A percentile compares a stretch with the other conserved stretches of the same genome.
These are phyloP conservation scores for Metroxylon sagu DNA, from an alignment of 176 grass and related monocot species.

Conservation along the genomic window DNA sequence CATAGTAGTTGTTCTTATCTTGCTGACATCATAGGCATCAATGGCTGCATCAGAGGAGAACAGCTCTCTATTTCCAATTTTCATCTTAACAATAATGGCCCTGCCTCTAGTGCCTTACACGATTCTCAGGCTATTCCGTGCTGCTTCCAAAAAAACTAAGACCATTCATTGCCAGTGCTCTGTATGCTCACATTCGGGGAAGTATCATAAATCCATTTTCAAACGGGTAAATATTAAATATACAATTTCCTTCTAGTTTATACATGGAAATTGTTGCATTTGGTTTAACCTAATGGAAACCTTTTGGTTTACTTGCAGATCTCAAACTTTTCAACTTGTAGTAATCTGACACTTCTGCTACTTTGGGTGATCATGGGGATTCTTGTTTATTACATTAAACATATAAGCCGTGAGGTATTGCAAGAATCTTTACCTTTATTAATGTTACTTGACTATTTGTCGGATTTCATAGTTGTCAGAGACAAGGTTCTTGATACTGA, in stretches of 20 bases:
- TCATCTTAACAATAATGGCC: constrained; percentile 95
- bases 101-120: constrained; percentile 93
- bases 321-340: constrained; percentile 94
- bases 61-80: constrained; percentile 86
- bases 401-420: constrained; percentile 74
- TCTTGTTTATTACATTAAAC: constrained; percentile 95
- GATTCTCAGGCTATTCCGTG: constrained; percentile 48
- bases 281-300: not conserved
- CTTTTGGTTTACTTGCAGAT: constrained; percentile 38
- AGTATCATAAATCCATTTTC: constrained; percentile 98
- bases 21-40: not conserved
- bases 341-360: constrained; percentile 77
- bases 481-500: too few relatives aligned
- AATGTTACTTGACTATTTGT: too few relatives aligned
- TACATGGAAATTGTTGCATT: too few relatives aligned
- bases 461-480: too few relatives aligned
- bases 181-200: constrained; percentile 67
- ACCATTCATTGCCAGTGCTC: constrained; percentile 85
- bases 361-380: constrained; percentile 86
- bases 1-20: too few relatives aligned
- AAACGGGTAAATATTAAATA: constrained; percentile 41
- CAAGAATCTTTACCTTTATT: not conserved
- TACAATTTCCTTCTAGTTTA: too few relatives aligned
- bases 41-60: constrained; percentile 96
- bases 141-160: constrained; percentile 70